Percentiles rank a stretch among this genome's conserved stretches.
Conservation (phyloP, 257 asterid genomes). For the Solanum sejunctum region DNA sequence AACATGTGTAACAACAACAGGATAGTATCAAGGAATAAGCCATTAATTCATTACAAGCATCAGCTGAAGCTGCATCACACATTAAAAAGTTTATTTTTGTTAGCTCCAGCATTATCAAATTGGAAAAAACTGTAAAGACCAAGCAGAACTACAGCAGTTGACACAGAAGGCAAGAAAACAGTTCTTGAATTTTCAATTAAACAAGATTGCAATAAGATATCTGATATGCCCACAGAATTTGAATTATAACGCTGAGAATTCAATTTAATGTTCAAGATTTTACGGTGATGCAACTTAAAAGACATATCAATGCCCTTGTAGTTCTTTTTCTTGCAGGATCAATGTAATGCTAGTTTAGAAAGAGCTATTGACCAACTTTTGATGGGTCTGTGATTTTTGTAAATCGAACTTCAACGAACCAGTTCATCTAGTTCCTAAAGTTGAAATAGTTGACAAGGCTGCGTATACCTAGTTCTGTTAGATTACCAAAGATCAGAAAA, state of each 20-base stretch:
- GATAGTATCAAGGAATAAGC: constrained; percentile 77
- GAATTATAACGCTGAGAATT: background rate
- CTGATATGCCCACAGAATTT: background rate
- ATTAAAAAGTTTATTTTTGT: background rate
- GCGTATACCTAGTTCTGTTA: background rate
- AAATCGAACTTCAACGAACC: background rate
- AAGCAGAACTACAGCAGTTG: background rate
- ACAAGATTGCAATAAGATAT: background rate
- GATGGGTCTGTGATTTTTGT: background rate
- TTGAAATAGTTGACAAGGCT: background rate
- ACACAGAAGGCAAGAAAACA: background rate
- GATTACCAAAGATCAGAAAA: background rate
- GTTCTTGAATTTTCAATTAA: background rate
- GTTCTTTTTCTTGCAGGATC: background rate
- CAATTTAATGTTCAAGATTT: background rate
- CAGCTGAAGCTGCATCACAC: constrained; percentile 59
- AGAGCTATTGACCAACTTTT: background rate
- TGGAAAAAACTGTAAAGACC: background rate
- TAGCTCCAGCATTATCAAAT: background rate
- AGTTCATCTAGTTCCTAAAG: background rate
- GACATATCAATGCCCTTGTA: background rate
- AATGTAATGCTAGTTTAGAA: background rate
- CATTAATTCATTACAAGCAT: constrained; percentile 78
- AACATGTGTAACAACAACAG: constrained; percentile 94
- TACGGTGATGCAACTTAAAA: background rate